phyloP scores from a whole-genome alignment of 768 basidiomycete genomes.

The Myochromella boudieri region DNA sequence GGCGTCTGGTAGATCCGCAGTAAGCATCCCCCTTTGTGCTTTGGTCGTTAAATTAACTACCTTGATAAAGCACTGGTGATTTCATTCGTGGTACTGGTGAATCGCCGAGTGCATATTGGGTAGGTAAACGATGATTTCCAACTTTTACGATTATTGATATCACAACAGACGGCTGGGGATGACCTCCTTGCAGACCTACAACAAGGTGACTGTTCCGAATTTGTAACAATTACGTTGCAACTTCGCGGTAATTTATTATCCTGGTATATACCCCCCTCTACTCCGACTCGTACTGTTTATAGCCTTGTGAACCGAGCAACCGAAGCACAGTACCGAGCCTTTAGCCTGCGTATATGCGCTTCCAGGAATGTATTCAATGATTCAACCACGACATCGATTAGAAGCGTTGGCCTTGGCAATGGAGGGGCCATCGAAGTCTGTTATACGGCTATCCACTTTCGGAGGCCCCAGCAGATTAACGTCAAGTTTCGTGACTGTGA shows the following conservation, averaged over 20 bases:
- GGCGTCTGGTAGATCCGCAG: constrained; percentile 21
- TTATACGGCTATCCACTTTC: constrained; percentile 8
- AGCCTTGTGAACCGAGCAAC: constrained; percentile 23
- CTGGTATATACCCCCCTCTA: constrained; percentile 17
- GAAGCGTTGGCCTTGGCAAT: constrained; percentile 7
- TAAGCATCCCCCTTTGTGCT: too few relatives aligned
- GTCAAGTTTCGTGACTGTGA: constrained; percentile 3
- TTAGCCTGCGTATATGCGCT: constrained; percentile 9
- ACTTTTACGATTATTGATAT: too few relatives aligned
- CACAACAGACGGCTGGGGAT: too few relatives aligned
- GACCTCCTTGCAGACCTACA: too few relatives aligned
- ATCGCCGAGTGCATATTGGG: constrained; percentile 1
- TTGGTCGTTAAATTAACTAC: too few relatives aligned
- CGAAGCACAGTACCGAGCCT: constrained; percentile 15
- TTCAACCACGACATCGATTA: constrained; percentile 10
- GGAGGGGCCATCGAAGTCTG: constrained; percentile 19
- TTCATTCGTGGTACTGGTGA: too few relatives aligned
- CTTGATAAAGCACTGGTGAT: constrained; percentile 11
- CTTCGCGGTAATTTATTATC: constrained; percentile 8
- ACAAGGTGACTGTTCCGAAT: too few relatives aligned
- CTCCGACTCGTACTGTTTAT: constrained; percentile 20
- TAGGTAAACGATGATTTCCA: too few relatives aligned
- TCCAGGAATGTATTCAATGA: constrained; percentile 13
- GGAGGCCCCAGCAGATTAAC: constrained; percentile 11
- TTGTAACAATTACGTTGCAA: constrained; percentile 11